A percentile compares a stretch with the other conserved stretches of the same genome.
Conservation (phyloP, 352 stramenopile genomes). For the Phytophthora agathidicida region DNA sequence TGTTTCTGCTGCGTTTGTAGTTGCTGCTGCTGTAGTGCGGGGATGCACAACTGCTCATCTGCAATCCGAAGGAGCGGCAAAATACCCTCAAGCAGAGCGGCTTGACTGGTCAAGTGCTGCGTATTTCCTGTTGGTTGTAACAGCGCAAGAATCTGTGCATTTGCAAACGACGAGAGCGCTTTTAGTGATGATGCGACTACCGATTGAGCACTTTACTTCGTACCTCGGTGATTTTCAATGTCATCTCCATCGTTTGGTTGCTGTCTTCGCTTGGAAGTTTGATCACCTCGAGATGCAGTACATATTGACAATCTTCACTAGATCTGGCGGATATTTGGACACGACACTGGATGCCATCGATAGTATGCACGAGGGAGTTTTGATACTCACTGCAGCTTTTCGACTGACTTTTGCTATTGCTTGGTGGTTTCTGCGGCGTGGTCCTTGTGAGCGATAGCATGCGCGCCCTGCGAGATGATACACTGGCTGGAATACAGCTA, state of each 20-base stretch:
- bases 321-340: constrained; percentile 22
- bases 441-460: constrained; percentile 14
- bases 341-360: constrained; percentile 24
- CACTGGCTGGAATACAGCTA: constrained; percentile 29
- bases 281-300: constrained; percentile 24
- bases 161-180: background rate
- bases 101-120: constrained; percentile 26
- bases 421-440: constrained; percentile 4
- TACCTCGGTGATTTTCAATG: constrained; percentile 32
- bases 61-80: constrained; percentile 28
- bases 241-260: constrained; percentile 36
- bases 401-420: constrained; percentile 1
- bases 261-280: constrained; percentile 1
- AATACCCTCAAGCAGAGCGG: constrained; percentile 27
- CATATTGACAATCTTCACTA: constrained; percentile 12
- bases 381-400: background rate
- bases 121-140: constrained; percentile 11
- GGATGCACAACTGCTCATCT: constrained; percentile 16
- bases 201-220: background rate
- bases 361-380: constrained; percentile 1
- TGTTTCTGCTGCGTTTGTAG: background rate
- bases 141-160: constrained; percentile 28
- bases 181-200: background rate
- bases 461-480: constrained; percentile 23
- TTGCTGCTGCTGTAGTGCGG: constrained; percentile 13